These are phyloP conservation scores for Dovyalis caffra DNA, from an alignment of 345 rosid genomes.

Conservation along the genomic window DNA sequence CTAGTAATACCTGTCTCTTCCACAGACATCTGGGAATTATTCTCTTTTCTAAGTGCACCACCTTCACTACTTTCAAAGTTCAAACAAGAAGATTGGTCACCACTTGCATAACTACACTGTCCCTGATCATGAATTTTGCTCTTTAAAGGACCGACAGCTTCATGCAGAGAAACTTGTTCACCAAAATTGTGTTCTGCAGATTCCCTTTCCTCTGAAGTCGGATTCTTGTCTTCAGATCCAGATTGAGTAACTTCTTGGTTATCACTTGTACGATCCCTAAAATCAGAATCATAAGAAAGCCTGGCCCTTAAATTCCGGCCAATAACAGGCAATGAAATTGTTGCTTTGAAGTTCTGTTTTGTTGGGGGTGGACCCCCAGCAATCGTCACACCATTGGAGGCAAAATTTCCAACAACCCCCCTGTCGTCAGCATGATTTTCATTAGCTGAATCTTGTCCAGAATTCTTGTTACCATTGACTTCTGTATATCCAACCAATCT, in stretches of 20 bases:
- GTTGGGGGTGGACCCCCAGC: slow-evolving; percentile 96
- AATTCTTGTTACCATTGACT: slow-evolving; percentile 33
- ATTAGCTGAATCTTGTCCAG: slow-evolving; percentile 28
- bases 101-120: slow-evolving; percentile 21
- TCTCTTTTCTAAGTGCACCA: slow-evolving; percentile 17
- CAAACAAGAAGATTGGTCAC: slow-evolving; percentile 22
- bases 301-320: slow-evolving; percentile 74
- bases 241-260: slow-evolving; percentile 30
- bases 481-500: slow-evolving; percentile 66
- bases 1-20: slow-evolving; percentile 19
- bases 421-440: slow-evolving; percentile 21
- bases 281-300: slow-evolving; percentile 54
- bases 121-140: slow-evolving; percentile 19
- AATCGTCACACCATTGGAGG: slow-evolving; percentile 48
- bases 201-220: slow-evolving; percentile 12
- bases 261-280: slow-evolving; percentile 41
- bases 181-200: slow-evolving; percentile 8
- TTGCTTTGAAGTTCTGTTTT: slow-evolving; percentile 83
- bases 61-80: slow-evolving; percentile 19
- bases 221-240: slow-evolving; percentile 25
- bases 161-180: slow-evolving; percentile 28
- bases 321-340: slow-evolving; percentile 70
- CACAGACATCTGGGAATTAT: not conserved
- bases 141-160: slow-evolving; percentile 16
- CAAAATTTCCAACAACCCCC: slow-evolving; percentile 14